These are phyloP conservation scores for Rhinocladiella similis DNA, from an alignment of 2,329 filamentous ascomycete species.

Conservation along the genomic window DNA sequence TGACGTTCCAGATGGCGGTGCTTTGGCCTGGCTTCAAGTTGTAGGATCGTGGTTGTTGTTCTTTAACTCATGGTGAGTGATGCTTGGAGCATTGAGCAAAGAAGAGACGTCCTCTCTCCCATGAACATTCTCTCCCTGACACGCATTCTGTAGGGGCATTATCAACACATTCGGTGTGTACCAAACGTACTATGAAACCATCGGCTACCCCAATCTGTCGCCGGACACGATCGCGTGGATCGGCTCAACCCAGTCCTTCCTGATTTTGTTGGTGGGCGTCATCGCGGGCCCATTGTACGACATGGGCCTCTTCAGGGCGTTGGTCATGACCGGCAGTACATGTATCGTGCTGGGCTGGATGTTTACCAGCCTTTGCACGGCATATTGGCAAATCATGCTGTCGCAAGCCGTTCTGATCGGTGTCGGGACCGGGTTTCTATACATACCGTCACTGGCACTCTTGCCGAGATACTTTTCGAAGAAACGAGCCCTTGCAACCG, in stretches of 20 bases:
- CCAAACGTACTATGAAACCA: conserved; percentile 27
- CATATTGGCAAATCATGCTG: conserved; percentile 57
- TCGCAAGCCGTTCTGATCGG: conserved; percentile 56
- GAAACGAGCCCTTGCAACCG: conserved; percentile 16
- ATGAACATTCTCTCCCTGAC: not conserved
- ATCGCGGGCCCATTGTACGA: conserved; percentile 46
- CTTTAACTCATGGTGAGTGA: not conserved
- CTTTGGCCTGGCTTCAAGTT: not conserved
- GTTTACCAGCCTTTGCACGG: conserved; percentile 40
- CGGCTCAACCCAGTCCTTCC: conserved; percentile 48
- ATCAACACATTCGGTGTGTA: conserved; percentile 31
- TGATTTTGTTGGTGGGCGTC: conserved; percentile 44
- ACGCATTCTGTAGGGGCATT: conserved; percentile 12
- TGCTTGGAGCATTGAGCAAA: not conserved
- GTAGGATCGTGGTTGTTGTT: not conserved
- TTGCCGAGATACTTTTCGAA: conserved; percentile 54
- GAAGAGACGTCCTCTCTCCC: too few relatives aligned
- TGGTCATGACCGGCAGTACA: conserved; percentile 25
- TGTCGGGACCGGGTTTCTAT: conserved; percentile 47
- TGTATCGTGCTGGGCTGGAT: conserved; percentile 36
- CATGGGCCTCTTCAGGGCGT: conserved; percentile 40
- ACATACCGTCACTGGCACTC: conserved; percentile 47
- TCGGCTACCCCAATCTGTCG: conserved; percentile 31
- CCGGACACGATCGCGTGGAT: conserved; percentile 49
- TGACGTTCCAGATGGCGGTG: not conserved